Evolutionary conservation across 805 yeast species (phyloP), one percentile per base, ranked within the genome.

Genomic region (Cyberlindnera petersonii): DNA sequence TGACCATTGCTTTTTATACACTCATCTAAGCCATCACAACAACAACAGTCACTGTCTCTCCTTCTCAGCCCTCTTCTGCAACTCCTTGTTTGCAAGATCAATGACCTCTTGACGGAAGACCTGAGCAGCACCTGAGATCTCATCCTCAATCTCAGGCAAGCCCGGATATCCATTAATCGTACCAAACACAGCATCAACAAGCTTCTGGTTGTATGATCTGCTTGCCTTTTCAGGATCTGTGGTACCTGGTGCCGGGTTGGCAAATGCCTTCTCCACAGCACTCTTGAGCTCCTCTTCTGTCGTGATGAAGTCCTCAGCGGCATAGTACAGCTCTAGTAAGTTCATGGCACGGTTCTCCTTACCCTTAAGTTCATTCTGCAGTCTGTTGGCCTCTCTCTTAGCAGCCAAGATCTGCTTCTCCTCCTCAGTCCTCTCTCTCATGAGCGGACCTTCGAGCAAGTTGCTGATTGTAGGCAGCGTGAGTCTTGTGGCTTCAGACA

Each of bases 401-500:
- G 76, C 71, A 22, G 61, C 51, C 47, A 86, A 63, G 21, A 73
- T 52, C 37, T 70, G 73, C 35, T 63, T 59, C 62, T 89, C 95
- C 53, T 80, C 93, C 18, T 65, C 68, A 0, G 94, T 82, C 60
- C 95, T 74, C 33, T 65, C 74, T 55, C 83, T 73, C 69, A 89
- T 75, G 44, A 87, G 64, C 13, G 91, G 85, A 3, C 85, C 86
- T 17, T 72, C 60, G 44, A 86, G 61, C 47, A 78, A 70, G 26
- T 73, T 69, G 52, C 82, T 87, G 41, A 88, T 68, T 2, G 95
- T 83, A 33, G 96, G 96, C 35, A 86, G 67, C 1, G 95, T 86
- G 53, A 82, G 72, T 52, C 69, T 47, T 34, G 77, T 70, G 18
- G 86, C 81, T 35, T 67, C 69, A 6, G 74, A 61, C 40, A 49